Conservation (phyloP, 1,284 basidiomycete genomes). For the Moesziomyces sp. region DNA sequence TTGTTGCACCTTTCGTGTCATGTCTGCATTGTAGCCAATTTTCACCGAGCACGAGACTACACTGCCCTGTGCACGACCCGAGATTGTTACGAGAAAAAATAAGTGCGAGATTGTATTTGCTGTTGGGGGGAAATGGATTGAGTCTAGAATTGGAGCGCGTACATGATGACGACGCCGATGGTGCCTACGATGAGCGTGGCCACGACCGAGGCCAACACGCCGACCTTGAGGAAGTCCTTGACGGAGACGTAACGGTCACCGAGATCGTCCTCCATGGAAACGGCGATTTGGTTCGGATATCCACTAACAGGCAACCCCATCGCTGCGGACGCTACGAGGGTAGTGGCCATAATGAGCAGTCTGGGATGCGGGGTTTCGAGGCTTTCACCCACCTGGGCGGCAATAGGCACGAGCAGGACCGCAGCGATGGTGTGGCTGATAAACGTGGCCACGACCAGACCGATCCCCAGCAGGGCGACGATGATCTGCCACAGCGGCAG, state of each 20-base stretch:
- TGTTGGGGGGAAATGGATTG: neutral
- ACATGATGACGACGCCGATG: slow-evolving; percentile 64
- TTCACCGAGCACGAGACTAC: neutral
- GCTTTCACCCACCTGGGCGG: slow-evolving; percentile 84
- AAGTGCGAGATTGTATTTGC: neutral
- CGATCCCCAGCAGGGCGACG: slow-evolving; percentile 81
- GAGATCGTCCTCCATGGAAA: slow-evolving; percentile 93
- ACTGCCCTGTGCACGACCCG: no score
- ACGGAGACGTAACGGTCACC: slow-evolving; percentile 75
- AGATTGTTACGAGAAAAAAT: no score
- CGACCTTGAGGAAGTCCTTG: slow-evolving; percentile 88
- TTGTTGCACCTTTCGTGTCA: neutral
- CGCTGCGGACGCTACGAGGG: slow-evolving; percentile 89
- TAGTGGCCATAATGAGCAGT: slow-evolving; percentile 73
- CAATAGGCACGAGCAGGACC: slow-evolving; percentile 94
- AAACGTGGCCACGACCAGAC: slow-evolving; percentile 78
- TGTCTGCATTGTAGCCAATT: neutral
- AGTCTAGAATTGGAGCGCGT: slow-evolving; percentile 38
- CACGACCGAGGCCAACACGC: slow-evolving; percentile 88
- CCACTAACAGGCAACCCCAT: slow-evolving; percentile 99
- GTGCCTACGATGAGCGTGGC: slow-evolving; percentile 73
- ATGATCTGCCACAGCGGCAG: slow-evolving; percentile 83
- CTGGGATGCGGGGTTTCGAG: slow-evolving; percentile 70
- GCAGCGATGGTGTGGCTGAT: slow-evolving; percentile 78
- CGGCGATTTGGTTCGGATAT: slow-evolving; percentile 79